Base-by-base conservation (phyloP, 192 early-diverging fungal species). In the Radiomyces spectabilis region DNA sequence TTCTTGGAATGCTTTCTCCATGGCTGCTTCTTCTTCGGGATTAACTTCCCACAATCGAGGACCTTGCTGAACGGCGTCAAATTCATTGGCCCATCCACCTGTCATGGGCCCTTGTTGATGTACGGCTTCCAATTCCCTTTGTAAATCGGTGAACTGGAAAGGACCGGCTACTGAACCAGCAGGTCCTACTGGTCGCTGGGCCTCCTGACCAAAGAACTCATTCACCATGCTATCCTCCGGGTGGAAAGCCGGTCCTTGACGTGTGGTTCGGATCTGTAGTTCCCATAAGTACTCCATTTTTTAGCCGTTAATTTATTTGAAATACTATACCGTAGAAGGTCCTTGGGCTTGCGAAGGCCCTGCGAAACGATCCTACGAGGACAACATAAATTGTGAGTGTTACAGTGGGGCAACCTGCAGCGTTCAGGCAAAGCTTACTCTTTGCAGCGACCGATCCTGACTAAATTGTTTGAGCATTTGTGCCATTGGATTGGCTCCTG, bases 381-480 rank as follows among this genome's bases (percentile, higher is more conserved):
- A 48, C 34, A 21, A 51, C 9, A 41, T 31, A 13, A 48, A 38
- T 8, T 0, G 41, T 48, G 29, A 58, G 27, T 22, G 7, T 10
- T 16, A 15, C 12, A 18, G 43, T 10, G 13, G n/a, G 19, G 15
- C 5, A 31, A 12, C 29, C 22, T 33, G 0, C 5, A 26, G 4
- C 6, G 4, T 33, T 26, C 40, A 2, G 0, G 18, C 24, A 50
- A n/a, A n/a, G n/a, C 35, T 55, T 81, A 82, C 92, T 76, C 85
- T 84, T 60, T 91, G 85, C 16, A 87, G 61, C 2, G 86, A 87
- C 27, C 74, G 71, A 69, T 93, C 85, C 39, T 85, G 76, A 57
- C 80, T 68, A 53, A 95, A 76, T 63, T 89, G 86, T 71, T 95
- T 93, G 60, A 83, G 77, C 59, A 95, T 80, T 46, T 81, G 79